Evolutionary conservation across 768 basidiomycete species (phyloP).

Genomic region (Boletus sensibilis): DNA sequence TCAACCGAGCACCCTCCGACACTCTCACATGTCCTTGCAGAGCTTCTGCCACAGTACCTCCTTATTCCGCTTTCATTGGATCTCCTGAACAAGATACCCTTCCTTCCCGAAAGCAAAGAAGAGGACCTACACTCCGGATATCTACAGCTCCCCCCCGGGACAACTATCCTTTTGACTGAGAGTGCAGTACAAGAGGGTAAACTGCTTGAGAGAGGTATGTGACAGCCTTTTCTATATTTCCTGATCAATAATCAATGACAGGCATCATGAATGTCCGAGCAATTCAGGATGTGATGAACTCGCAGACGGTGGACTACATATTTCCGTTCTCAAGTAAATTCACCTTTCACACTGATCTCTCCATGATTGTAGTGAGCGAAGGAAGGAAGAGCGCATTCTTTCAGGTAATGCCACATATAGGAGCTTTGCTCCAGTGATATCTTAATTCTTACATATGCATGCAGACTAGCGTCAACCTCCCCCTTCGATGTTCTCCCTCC

Average conservation of each 20-base stretch:
- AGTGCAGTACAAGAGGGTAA: slow-evolving; percentile 65
- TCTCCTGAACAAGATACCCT: slow-evolving; percentile 54
- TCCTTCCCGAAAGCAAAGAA: slow-evolving; percentile 64
- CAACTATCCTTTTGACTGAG: slow-evolving; percentile 63
- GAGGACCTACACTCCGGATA: slow-evolving; percentile 74
- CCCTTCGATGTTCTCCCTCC: slow-evolving; percentile 39
- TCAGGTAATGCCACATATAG: slow-evolving; percentile 41
- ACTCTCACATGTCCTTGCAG: slow-evolving; percentile 52
- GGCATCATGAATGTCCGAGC: slow-evolving; percentile 64
- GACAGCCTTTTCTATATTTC: background rate
- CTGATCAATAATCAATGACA: slow-evolving; percentile 20
- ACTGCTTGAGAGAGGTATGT: slow-evolving; percentile 48
- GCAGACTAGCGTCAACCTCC: slow-evolving; percentile 61
- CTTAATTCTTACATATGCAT: background rate
- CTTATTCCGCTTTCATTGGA: slow-evolving; percentile 62
- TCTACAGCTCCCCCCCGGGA: slow-evolving; percentile 67
- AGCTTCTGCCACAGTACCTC: slow-evolving; percentile 56
- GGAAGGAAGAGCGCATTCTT: slow-evolving; percentile 74
- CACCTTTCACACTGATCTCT: slow-evolving; percentile 70
- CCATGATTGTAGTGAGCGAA: slow-evolving; percentile 58
- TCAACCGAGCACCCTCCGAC: slow-evolving; percentile 38
- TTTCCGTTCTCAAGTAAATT: slow-evolving; percentile 74
- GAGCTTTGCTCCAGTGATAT: background rate
- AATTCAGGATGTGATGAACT: slow-evolving; percentile 59
- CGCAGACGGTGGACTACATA: slow-evolving; percentile 67